Percentiles rank a stretch among this genome's conserved stretches.
Conservation (phyloP, 495 filamentous ascomycete genomes). For the Aspergillus coremiiformis region DNA sequence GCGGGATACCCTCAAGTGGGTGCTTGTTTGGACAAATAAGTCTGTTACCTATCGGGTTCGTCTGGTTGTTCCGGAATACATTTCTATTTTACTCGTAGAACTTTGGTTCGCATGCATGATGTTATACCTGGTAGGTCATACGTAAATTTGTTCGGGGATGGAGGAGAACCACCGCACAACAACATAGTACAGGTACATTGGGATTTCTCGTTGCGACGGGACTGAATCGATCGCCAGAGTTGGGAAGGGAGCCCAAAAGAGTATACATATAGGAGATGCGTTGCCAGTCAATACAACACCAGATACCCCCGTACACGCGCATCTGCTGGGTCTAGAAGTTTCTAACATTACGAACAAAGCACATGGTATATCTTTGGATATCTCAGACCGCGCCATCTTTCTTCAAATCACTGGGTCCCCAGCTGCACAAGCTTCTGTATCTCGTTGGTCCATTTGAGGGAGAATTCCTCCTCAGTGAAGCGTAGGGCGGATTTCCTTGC, state of each 20-base stretch:
- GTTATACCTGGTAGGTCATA: too few species aligned
- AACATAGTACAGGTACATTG: background rate
- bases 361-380: background rate
- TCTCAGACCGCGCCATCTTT: background rate
- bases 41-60: background rate
- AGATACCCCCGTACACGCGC: background rate
- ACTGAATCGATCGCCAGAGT: background rate
- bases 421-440: constrained; percentile 61
- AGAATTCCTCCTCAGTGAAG: constrained; percentile 86
- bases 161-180: too few species aligned
- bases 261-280: background rate
- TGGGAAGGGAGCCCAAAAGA: background rate
- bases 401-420: background rate
- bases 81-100: background rate
- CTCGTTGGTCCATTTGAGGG: constrained; percentile 60
- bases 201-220: background rate
- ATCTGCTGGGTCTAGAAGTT: background rate
- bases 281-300: background rate
- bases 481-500: constrained; percentile 68
- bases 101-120: too few species aligned
- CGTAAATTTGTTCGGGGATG: background rate
- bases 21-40: background rate
- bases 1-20: constrained; percentile 2
- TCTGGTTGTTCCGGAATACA: background rate
- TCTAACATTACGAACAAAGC: background rate